These are phyloP conservation scores for Guadua angustifolia DNA, from an alignment of 176 grass and related monocot genomes.

Conservation along the genomic window DNA sequence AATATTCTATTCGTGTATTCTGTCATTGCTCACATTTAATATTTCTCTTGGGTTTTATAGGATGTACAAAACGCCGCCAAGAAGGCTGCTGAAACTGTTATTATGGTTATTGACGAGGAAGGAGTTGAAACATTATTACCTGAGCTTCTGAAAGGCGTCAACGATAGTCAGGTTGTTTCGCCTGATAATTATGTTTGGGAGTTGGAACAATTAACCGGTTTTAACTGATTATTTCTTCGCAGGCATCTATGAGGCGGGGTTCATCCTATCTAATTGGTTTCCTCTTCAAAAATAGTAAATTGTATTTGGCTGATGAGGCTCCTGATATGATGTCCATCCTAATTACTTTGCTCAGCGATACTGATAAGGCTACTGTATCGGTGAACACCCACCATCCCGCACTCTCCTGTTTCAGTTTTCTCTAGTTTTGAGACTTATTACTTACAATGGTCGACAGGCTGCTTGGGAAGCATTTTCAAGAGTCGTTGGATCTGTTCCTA, in stretches of 20 bases:
- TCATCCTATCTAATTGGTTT: conserved; percentile 89
- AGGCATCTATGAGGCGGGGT: conserved; percentile 89
- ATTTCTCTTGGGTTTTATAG: conserved; percentile 49
- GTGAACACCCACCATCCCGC: conserved; percentile 54
- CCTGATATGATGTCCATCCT: conserved; percentile 81
- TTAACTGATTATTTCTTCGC: conserved; percentile 37
- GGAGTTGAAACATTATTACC: conserved; percentile 77
- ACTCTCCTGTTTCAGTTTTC: conserved; percentile 35
- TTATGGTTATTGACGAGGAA: conserved; percentile 94
- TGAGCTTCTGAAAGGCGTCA: conserved; percentile 86
- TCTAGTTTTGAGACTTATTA: conserved; percentile 34
- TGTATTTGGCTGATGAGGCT: conserved; percentile 92
- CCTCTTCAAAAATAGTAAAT: conserved; percentile 90
- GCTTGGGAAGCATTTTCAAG: conserved; percentile 93
- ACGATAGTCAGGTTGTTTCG: conserved; percentile 82
- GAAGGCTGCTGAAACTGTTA: conserved; percentile 92
- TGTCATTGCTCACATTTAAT: conserved; percentile 17
- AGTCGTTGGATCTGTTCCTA: conserved; percentile 83
- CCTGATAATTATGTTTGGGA: conserved; percentile 18
- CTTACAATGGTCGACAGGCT: conserved; percentile 59
- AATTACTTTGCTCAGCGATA: conserved; percentile 86
- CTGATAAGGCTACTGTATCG: conserved; percentile 76
- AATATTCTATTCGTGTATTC: background rate
- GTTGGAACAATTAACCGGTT: conserved; percentile 3
- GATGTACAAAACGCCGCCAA: conserved; percentile 79